Base-by-base conservation (phyloP, 495 filamentous ascomycete species). In the Tuber aestivum region DNA sequence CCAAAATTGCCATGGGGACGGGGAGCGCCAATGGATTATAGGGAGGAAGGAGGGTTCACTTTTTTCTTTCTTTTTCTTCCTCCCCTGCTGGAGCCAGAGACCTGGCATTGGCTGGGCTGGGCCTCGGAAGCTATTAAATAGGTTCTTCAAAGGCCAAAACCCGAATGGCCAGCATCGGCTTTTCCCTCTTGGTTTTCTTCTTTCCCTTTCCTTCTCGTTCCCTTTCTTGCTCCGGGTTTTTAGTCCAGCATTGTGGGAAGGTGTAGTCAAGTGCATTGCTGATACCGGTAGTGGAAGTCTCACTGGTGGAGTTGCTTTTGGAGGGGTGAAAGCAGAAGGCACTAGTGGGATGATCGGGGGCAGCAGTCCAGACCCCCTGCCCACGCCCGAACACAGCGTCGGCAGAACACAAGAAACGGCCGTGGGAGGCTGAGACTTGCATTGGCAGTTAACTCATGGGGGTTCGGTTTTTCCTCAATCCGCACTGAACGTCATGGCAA, bases 291-390 rank as follows among this genome's bases (percentile, higher is more conserved):
- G 18, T 77, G 35, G 37, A 56, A 65, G 61, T 23, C 68, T 70
- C 48, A 40, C 77, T 77, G 75, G 77, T 79, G 68, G 77, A 74
- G 75, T 75, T 74, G 72, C 77, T 75, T 69, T 74, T 74, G 77
- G 76, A 74, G 76, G 76, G 44, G 27, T 16, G 56, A 23, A 50
- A 50, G 45, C 45, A 18, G 27, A 35, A 35, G 6, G 3, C 7
- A 65, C 50, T 27, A 7, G 3, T 48, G 10, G 27, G 3, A 35
- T 35, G 56, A 65, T 27, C 14, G n/a, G 14, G 56, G 27, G 56
- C 56, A 65, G 27, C 14, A 35, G 27, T 5, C 56, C 27, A 65
- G n/a, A 27, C 27, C 27, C 27, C 8, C 56, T 35, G 35, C 27
- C 56, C 56, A 65, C 35, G 56, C 6, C 56, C 6, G 27, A 35